Evolutionary conservation across 2,329 filamentous ascomycete genomes (phyloP), one percentile per base, ranked within the genome.

Genomic region (Xylariaceae sp.): DNA sequence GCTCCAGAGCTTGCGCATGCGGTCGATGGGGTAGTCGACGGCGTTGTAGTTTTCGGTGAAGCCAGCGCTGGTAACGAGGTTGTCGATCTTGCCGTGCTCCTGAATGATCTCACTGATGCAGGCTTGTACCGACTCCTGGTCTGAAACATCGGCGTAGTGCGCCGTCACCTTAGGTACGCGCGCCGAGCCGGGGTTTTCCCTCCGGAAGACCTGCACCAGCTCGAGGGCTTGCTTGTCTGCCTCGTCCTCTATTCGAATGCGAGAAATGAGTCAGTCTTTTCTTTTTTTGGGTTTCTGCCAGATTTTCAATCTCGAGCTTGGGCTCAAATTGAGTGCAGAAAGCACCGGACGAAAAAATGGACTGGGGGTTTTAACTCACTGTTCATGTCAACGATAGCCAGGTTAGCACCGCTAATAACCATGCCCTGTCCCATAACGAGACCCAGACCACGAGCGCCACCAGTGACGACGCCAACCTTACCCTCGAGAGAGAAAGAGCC

Each of bases 31-130:
- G 70, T 97, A 97, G 56, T 84, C 83, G 60, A 91, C 86, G 37
- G 92, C 92, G 60, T 94, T 86, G 62, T 90, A 94, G 73, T 96
- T 96, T 73, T 96, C 92, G 12, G 88, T 93, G 72, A 97, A 95
- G 37, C 92, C 92, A 40, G 92, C 92, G n/a, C 89, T 94, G 21
- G 92, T 96, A 59, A 97, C 91, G 21, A 97, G 79, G 68, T 88
- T 85, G 70, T 95, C 90, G 57, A 96, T 89, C 67, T 86, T 85
- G 67, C 85, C 84, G 64, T 95, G 91, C 48, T 78, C 69, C 39
- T 72, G 59, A 40, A 92, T 64, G 55, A 92, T 78, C 49, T 89
- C 85, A 29, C 75, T 72, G 55, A 96, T 76, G 57, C 86, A 86
- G 23, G 73, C 68, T 47, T 86, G 83, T 51, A 96, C 91, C 6